Evolutionary conservation across 2,329 filamentous ascomycete genomes (phyloP), one percentile per base, ranked within the genome.

Genomic region (Fusarium domesticum): DNA sequence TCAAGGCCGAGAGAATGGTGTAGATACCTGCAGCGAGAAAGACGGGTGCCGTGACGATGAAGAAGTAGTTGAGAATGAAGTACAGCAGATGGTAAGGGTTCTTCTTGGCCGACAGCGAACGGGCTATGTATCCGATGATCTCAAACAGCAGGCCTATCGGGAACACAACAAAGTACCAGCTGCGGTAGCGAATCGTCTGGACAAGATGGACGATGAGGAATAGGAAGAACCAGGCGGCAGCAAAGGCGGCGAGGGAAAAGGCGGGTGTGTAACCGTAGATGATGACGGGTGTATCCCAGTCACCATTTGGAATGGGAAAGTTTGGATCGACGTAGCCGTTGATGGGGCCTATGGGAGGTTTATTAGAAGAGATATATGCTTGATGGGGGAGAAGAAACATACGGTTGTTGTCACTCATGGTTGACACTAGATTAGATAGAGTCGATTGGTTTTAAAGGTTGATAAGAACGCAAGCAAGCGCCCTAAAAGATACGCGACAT

Each of bases 11-110:
- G 6, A 81, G 65, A 36, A 77, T 65, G n/a, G 74, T 74, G 65
- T 80, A 81, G 38, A 80, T 74, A 0, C 71, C 70, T 0, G 78
- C 78, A 14, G 74, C 70, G 61, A 80, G 72, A 55, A 81, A 77
- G 30, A 81, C 78, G 2, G 78, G 78, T 0, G 77, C 77, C 0
- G 75, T 74, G 48, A 81, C 77, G 59, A 81, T 78, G 67, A 78
- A 78, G 67, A 81, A 81, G 65, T 80, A 81, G 56, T 79, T 76
- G 35, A 78, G 63, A 31, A 81, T 75, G 51, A 81, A 81, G 65
- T 72, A 80, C 30, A 73, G 62, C 14, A 80, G 67, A 47, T 72
- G 66, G 59, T 80, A 80, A 0, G 77, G 77, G 48, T 79, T 68
- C 35, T 70, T 63, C 50, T 71, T 68, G 18, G 72, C 67, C 1